phyloP scores from a whole-genome alignment of 441 rosid genomes.

The Melastoma candidum region DNA sequence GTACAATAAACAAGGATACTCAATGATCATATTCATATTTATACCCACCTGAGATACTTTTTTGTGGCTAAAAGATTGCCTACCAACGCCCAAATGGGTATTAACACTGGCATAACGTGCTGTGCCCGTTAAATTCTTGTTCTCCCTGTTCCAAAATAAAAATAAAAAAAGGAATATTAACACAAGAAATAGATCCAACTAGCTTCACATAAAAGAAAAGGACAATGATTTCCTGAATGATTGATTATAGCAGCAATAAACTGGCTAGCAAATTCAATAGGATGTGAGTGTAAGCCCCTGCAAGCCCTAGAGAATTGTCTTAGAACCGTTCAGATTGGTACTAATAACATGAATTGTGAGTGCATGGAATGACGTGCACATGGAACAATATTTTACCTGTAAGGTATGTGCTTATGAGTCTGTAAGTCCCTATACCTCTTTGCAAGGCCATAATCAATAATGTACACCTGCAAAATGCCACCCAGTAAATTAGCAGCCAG shows the following conservation, averaged over 20 bases:
- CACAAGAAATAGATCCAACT: not conserved
- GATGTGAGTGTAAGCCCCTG: no score
- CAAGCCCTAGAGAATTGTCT: no score
- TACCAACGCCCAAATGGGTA: constrained; percentile 20
- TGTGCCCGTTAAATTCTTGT: constrained; percentile 20
- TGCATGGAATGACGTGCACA: not conserved
- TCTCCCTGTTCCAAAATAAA: constrained; percentile 11
- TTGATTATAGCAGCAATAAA: no score
- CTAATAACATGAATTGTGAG: not conserved
- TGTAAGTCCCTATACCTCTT: constrained; percentile 5
- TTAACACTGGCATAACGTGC: constrained; percentile 20
- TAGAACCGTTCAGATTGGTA: no score
- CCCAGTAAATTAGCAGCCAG: not conserved
- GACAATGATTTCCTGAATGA: no score
- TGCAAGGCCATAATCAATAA: not conserved
- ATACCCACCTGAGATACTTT: not conserved
- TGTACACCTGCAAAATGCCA: constrained; percentile 1
- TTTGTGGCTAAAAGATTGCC: not conserved
- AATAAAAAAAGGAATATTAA: not conserved
- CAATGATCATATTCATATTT: not conserved
- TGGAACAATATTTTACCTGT: not conserved
- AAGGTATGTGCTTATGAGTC: constrained; percentile 8
- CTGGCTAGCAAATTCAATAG: no score
- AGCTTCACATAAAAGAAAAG: not conserved
- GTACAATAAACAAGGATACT: not conserved